Base-by-base conservation (phyloP, 768 basidiomycete genomes). In the Mycena maculata region DNA sequence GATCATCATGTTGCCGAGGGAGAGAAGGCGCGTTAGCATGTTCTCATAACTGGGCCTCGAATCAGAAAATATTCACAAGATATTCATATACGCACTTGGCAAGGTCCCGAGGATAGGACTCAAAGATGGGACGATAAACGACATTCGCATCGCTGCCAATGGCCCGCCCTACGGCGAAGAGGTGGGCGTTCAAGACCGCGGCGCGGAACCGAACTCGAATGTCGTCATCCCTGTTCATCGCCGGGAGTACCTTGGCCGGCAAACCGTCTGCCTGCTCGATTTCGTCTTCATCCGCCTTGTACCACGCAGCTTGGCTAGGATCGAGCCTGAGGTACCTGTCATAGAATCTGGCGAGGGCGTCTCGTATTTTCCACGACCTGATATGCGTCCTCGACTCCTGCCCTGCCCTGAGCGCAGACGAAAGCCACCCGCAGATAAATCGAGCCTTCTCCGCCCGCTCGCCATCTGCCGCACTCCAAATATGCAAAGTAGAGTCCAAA, bases 151-250 rank as follows among this genome's bases (percentile, higher is more conserved):
- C 70, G 18, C 70, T 60, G 20, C 73, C 72, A 11, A 77, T 62
- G n/a, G 72, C 71, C 49, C 82, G 80, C 20, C 88, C 81, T 2
- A 86, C 75, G 4, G 85, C 80, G 71, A 93, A 89, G 27, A 93
- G 75, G 10, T 82, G 82, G 31, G 89, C 85, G 57, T 83, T 88
- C n/a, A 86, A 77, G 16, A 83, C 79, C 1, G 91, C 91, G 1
- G 86, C 86, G 31, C 93, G 89, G 74, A 95, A 92, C 18, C 97
- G 89, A 49, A 98, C 92, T 33, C 95, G 88, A 22, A 92, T 88
- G 74, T 99, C 96, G 42, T 81, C 77, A 76, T 99, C 93, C n/a
- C 78, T 73, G 23, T 84, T 84, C 71, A 93, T 71, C 28, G 75
- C 74, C 13, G 87, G 86, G 36, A 94, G 81, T 33, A 88, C 74